These are phyloP conservation scores for Yamadazyma diospyri DNA, from an alignment of 1,139 yeast genomes.

Conservation along the genomic window DNA sequence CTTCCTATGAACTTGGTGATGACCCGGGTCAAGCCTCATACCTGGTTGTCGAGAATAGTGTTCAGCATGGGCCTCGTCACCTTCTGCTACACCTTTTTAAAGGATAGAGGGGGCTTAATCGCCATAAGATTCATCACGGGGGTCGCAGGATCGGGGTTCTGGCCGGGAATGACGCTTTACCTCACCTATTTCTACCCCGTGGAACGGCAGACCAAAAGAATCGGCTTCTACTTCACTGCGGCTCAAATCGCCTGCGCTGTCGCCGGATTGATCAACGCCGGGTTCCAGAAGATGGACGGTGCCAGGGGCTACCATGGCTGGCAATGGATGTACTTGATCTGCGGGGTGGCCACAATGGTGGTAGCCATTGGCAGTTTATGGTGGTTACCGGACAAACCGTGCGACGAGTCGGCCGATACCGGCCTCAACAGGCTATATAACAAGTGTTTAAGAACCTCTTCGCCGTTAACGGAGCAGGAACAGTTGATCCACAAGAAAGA, in stretches of 20 bases:
- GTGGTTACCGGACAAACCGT: constrained; percentile 83
- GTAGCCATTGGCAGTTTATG: constrained; percentile 65
- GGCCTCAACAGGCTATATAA: constrained; percentile 19
- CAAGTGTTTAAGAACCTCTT: constrained; percentile 26
- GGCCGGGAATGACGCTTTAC: constrained; percentile 92
- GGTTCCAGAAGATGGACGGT: constrained; percentile 81
- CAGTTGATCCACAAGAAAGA: constrained; percentile 59
- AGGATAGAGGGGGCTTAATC: constrained; percentile 54
- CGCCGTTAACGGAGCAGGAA: constrained; percentile 55
- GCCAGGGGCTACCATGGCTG: constrained; percentile 70
- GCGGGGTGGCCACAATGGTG: constrained; percentile 68
- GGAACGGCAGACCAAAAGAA: constrained; percentile 70
- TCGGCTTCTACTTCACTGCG: constrained; percentile 88
- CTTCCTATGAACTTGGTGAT: constrained; percentile 83
- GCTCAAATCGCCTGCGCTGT: constrained; percentile 86
- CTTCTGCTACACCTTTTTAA: constrained; percentile 63
- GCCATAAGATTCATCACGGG: constrained; percentile 78
- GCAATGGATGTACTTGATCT: constrained; percentile 83
- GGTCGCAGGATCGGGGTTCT: constrained; percentile 81
- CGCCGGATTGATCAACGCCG: constrained; percentile 83
- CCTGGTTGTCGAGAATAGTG: constrained; percentile 80
- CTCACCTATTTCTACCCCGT: constrained; percentile 84
- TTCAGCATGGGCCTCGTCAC: constrained; percentile 75
- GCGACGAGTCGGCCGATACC: constrained; percentile 14
- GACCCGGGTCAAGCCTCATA: constrained; percentile 82